phyloP scores from a whole-genome alignment of 1,284 basidiomycete genomes.

The Microbotryum violaceum region DNA sequence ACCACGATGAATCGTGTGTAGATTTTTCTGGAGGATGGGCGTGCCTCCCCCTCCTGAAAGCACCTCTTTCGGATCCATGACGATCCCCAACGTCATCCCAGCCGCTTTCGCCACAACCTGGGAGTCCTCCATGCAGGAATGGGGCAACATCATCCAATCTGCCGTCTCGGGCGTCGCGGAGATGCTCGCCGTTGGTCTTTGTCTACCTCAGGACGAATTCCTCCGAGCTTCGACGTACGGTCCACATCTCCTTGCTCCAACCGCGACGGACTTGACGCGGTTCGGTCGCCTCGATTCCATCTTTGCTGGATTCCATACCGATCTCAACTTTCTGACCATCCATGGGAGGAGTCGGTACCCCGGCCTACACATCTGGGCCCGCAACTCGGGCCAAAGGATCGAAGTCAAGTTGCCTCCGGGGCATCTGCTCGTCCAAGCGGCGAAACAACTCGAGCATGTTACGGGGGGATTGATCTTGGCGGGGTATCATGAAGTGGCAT shows the following conservation, averaged over 20 bases:
- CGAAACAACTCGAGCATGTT: slow-evolving; percentile 83
- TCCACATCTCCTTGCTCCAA: slow-evolving; percentile 79
- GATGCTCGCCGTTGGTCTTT: slow-evolving; percentile 74
- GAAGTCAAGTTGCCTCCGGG: slow-evolving; percentile 66
- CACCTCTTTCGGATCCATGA: slow-evolving; percentile 52
- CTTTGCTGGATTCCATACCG: slow-evolving; percentile 82
- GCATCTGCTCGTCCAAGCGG: slow-evolving; percentile 63
- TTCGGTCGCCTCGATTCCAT: slow-evolving; percentile 58
- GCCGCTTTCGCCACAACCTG: slow-evolving; percentile 54
- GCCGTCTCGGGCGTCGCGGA: slow-evolving; percentile 67
- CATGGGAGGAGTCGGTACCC: slow-evolving; percentile 81
- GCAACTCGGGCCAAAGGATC: slow-evolving; percentile 80
- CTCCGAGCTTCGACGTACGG: slow-evolving; percentile 63
- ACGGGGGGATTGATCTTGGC: slow-evolving; percentile 76
- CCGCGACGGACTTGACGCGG: slow-evolving; percentile 73
- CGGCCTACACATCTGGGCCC: slow-evolving; percentile 79
- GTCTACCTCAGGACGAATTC: slow-evolving; percentile 58
- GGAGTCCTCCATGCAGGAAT: slow-evolving; percentile 63
- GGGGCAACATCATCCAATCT: slow-evolving; percentile 75
- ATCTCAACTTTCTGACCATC: slow-evolving; percentile 59
- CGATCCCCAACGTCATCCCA: slow-evolving; percentile 69
- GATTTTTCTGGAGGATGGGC: slow-evolving; percentile 82
- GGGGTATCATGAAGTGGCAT: slow-evolving; percentile 79
- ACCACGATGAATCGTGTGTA: slow-evolving; percentile 12
- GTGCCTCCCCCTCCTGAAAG: slow-evolving; percentile 68